phyloP scores from a whole-genome alignment of 2,329 filamentous ascomycete species.

The Lasiodiplodia theobromae region DNA sequence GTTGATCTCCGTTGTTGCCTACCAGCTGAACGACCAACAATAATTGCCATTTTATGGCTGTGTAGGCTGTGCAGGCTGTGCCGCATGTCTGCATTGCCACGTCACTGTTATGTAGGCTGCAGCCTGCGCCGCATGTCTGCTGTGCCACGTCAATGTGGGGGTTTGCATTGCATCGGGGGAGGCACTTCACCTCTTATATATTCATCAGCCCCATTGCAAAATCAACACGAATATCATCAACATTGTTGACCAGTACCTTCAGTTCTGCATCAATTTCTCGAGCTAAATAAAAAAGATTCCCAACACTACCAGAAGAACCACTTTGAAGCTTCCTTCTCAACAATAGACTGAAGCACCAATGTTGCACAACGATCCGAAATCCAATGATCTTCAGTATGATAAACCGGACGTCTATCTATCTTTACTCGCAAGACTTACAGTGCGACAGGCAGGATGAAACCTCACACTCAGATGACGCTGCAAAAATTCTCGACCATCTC shows the following conservation, averaged over 20 bases:
- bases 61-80: too few relatives aligned
- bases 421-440: neutral
- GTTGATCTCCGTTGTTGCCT: neutral
- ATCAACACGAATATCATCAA: too few relatives aligned
- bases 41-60: neutral
- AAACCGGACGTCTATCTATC: too few relatives aligned
- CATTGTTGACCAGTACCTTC: too few relatives aligned
- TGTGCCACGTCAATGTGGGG: neutral
- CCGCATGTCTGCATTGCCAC: neutral
- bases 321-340: neutral
- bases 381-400: neutral
- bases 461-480: neutral
- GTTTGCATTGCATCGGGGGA: neutral
- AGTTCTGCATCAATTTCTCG: too few relatives aligned
- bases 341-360: neutral
- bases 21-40: neutral
- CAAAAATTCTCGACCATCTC: neutral
- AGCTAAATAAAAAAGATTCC: neutral
- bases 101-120: too few relatives aligned
- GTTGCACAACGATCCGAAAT: neutral
- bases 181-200: neutral
- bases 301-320: neutral
- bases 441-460: neutral
- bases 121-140: too few relatives aligned
- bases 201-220: neutral